Conservation (phyloP, 2,329 filamentous ascomycete genomes). For the Stenocarpella maydis region DNA sequence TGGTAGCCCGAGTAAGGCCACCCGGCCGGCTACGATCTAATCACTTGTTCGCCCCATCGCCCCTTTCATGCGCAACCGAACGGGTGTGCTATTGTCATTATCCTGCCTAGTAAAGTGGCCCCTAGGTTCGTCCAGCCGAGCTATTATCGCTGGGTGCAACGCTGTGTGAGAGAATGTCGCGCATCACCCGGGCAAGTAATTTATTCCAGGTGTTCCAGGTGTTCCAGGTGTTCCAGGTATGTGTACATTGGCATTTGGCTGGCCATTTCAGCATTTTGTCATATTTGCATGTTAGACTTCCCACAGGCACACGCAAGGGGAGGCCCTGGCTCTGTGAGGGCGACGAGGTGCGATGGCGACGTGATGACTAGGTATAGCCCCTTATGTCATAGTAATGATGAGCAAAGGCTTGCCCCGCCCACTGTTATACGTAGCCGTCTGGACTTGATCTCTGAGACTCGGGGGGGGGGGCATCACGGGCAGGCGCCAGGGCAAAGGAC, state of each 20-base stretch:
- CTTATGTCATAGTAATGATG: conserved; percentile 2
- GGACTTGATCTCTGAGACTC: background rate
- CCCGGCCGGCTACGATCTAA: background rate
- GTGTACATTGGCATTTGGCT: background rate
- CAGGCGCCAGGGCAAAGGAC: background rate
- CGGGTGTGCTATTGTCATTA: background rate
- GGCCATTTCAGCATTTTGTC: background rate
- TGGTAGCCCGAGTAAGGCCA: background rate
- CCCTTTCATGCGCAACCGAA: conserved; percentile 1
- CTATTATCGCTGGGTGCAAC: background rate
- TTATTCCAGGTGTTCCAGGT: background rate
- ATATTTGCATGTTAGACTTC: background rate
- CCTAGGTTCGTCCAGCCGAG: background rate
- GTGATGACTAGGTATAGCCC: background rate
- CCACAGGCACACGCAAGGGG: background rate
- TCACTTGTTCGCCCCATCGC: background rate
- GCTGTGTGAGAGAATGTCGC: background rate
- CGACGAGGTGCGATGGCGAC: conserved; percentile 8
- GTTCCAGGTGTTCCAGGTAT: background rate
- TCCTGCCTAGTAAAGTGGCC: background rate
- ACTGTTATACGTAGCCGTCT: conserved; percentile 22
- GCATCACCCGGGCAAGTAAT: conserved; percentile 6
- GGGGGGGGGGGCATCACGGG: background rate
- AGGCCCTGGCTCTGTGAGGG: background rate
- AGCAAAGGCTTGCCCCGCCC: conserved; percentile 8